Evolutionary conservation across 371 early-diverging fungal genomes (phyloP), one percentile per base, ranked within the genome.

Genomic region (Syncephalastrum sp.): DNA sequence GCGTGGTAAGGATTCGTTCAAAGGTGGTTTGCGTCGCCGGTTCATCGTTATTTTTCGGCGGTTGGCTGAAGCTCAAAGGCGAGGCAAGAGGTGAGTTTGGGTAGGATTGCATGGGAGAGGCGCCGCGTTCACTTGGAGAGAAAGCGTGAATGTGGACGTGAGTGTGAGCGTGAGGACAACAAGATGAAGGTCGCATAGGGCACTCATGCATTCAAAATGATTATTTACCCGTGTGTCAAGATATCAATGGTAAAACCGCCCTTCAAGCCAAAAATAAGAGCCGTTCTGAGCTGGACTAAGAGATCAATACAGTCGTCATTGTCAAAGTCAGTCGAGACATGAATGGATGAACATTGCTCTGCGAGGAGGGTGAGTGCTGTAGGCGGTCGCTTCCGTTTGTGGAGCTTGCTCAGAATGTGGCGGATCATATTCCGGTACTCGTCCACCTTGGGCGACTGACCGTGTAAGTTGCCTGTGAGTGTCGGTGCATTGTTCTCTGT

Each of bases 281-380:
- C 73, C n/a, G 70, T 65, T 62, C 80, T 60, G n/a, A 79, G 52
- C 41, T 76, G 72, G 13, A 74, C 53, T 7, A 76, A 48, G 38
- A 76, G 58, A 47, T 74, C 76, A 10, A 76, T 64, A 0, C 70
- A 65, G 21, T 79, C 80, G 14, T 79, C 77, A 50, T 76, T 70
- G 4, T 79, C 80, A 58, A 70, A 76, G 16, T 61, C 56, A 15
- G 59, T 63, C 5, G 58, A 47, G 1, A 56, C 50, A 19, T 62
- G 29, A 1, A 61, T 50, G 3, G 57, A 59, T 23, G 57, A 51
- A 14, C 59, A 63, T 14, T 59, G 56, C 10, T 72, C 68, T 16
- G 61, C 66, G 15, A 73, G 47, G 47, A 66, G 56, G 12, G 59
- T 47, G 8, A 72, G 45, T 3, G 69, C 60, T 16, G 70, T 57